Evolutionary conservation across 1,139 yeast species (phyloP), one percentile per base, ranked within the genome.

Genomic region (Hemisphaericaspora subhashii): DNA sequence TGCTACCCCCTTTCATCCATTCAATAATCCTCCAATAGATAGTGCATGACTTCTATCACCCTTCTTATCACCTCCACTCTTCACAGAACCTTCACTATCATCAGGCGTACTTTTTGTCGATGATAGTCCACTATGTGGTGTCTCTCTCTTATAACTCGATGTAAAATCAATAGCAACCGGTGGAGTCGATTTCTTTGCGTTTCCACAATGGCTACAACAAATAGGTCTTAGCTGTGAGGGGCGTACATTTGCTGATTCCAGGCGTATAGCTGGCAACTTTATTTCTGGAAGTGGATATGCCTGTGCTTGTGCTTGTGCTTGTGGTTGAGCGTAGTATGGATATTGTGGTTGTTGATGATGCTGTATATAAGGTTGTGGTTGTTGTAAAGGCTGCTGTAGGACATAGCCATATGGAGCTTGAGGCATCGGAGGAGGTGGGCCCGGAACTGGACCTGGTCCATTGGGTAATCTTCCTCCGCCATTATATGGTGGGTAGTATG

Each of bases 401-500:
- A 9, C 39, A 24, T n/a, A 31, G 15, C 15, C 13, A 31, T 21
- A 22, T 15, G 17, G 33, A 11, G 24, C 18, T 2, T 6, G 37
- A 14, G 18, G 41, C 26, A 23, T 39, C 24, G 60, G 60, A 26
- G 72, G 71, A 1, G 72, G 72, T 3, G 74, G 76, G 1, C 75
- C 74, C 0, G 74, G 74, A 10, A 68, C 55, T 1, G 74, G 74
- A 1, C 74, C 74, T 0, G 76, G 75, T 0, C 74, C 74, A 47
- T 69, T 68, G 12, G 75, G 74, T n/a, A 68, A 51, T 30, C 72
- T 54, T 4, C 69, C 71, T 3, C 54, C 54, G 3, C 67, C 66
- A 25, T 54, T 53, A 41, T 65, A 67, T 2, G 72, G 71, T 2
- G 74, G 74, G 43, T 62, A 68, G 44, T 57, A 56, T n/a, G 69